Evolutionary conservation across 257 asterid genomes (phyloP).

Genomic region (Penstemon eatonii): DNA sequence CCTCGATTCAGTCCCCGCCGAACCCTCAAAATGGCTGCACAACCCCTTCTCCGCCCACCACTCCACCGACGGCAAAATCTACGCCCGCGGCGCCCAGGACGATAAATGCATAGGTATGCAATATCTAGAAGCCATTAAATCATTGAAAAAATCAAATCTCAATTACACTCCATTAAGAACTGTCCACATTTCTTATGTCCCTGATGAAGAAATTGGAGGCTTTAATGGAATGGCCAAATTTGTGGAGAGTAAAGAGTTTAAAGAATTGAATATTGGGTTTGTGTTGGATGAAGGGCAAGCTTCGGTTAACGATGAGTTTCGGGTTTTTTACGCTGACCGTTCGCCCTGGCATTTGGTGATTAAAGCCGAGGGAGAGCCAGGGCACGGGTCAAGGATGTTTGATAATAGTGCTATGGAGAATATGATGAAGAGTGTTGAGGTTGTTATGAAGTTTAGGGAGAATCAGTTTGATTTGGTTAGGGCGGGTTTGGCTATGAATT

Average conservation of each 20-base stretch:
- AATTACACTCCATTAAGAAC: slow-evolving; percentile 50
- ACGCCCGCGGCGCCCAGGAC: slow-evolving; percentile 94
- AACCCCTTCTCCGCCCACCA: slow-evolving; percentile 72
- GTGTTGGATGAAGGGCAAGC: slow-evolving; percentile 95
- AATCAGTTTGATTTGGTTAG: slow-evolving; percentile 66
- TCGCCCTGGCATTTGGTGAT: slow-evolving; percentile 85
- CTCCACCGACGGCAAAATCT: slow-evolving; percentile 68
- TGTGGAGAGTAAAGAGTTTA: slow-evolving; percentile 52
- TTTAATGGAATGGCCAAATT: slow-evolving; percentile 85
- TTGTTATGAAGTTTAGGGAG: slow-evolving; percentile 76
- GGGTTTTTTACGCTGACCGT: slow-evolving; percentile 89
- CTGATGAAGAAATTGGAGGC: slow-evolving; percentile 90
- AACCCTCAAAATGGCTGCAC: slow-evolving; percentile 75
- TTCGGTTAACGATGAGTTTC: slow-evolving; percentile 66
- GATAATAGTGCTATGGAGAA: slow-evolving; percentile 86
- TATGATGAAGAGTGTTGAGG: slow-evolving; percentile 81
- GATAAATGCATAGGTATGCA: slow-evolving; percentile 87
- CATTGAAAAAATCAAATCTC: slow-evolving; percentile 26
- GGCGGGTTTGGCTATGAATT: slow-evolving; percentile 67
- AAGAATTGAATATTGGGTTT: slow-evolving; percentile 69
- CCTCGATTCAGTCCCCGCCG: slow-evolving; percentile 93
- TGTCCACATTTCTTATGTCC: slow-evolving; percentile 69
- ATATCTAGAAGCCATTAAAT: slow-evolving; percentile 70
- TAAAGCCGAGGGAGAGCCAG: slow-evolving; percentile 68
- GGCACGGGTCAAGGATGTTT: slow-evolving; percentile 85